Evolutionary conservation across 164 flowering plant genomes (phyloP).

Genomic region (Saururus chinensis): DNA sequence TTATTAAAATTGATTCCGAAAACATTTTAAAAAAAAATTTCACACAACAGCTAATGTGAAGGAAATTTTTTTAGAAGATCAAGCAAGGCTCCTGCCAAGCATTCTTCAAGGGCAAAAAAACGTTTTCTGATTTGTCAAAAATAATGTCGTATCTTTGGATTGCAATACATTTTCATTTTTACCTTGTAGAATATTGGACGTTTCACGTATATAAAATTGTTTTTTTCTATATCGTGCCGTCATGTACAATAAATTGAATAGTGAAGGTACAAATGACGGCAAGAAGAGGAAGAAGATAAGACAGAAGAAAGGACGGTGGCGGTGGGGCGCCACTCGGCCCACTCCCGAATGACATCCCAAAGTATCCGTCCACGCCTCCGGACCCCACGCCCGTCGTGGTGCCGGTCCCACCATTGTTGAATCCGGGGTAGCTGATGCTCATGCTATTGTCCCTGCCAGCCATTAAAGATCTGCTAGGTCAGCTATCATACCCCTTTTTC

Average conservation of each 20-base stretch:
- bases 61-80: too few relatives aligned
- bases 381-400: background rate
- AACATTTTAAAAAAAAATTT: too few relatives aligned
- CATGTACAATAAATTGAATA: background rate
- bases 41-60: too few relatives aligned
- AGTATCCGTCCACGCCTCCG: background rate
- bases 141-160: background rate
- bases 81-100: too few relatives aligned
- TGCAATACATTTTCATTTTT: background rate
- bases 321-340: background rate
- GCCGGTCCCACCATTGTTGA: conserved; percentile 6
- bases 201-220: background rate
- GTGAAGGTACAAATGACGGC: background rate
- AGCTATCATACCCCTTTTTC: background rate
- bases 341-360: conserved; percentile 5
- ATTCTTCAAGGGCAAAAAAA: background rate
- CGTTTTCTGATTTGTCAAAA: background rate
- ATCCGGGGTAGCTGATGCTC: conserved; percentile 7
- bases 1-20: too few relatives aligned
- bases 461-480: conserved; percentile 5
- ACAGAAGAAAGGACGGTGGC: background rate
- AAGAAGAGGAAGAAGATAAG: background rate
- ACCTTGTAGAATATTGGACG: background rate
- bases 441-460: conserved; percentile 6
- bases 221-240: background rate